Evolutionary conservation across 495 filamentous ascomycete species (phyloP), one percentile per base, ranked within the genome.

Genomic region (Cenococcum geophilum): DNA sequence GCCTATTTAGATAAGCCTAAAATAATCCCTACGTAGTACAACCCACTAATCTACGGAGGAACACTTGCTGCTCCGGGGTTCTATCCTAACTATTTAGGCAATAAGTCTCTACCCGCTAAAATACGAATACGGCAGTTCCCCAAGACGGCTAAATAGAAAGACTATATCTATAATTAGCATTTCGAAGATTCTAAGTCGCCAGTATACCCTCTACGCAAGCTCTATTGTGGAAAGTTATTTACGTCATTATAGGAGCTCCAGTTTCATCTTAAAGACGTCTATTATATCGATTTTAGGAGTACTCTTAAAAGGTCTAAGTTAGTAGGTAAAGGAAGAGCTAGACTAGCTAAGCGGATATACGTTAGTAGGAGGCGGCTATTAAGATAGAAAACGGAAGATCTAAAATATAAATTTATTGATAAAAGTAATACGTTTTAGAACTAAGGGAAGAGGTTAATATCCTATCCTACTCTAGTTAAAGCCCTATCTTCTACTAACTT

Each of bases 321-420:
- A 56, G 53, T 16, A 36, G 20, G 8, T 21, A 21, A 56, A 56
- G 32, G 53, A 32, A 56, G 27, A 56, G 25, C 53, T 56, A 21
- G 16, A 56, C 53, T n/a, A 56, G 25, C 50, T 25, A 53, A 53
- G 14, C 20, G 14, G 6, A 53, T 14, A 40, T 14, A 14, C 36
- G 36, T 40, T 40, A 40, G 36, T 14, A 40, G 36, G 14, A 40
- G 36, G 36, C 36, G 14, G 36, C 36, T 40, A 14, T 40, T 40
- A 40, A 40, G 36, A 40, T 6, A 14, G 36, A 40, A 40, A 40
- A 40, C 36, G 14, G 36, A 14, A 40, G 36, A 40, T 40, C 36
- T 40, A 14, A 14, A 40, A 40, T 40, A 40, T 40, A 40, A 40
- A 40, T 40, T 40, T 40, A 14, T 40, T 40, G 36, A 40, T 14